phyloP scores from a whole-genome alignment of 495 filamentous ascomycete genomes.

The Xylaria flabelliformis region DNA sequence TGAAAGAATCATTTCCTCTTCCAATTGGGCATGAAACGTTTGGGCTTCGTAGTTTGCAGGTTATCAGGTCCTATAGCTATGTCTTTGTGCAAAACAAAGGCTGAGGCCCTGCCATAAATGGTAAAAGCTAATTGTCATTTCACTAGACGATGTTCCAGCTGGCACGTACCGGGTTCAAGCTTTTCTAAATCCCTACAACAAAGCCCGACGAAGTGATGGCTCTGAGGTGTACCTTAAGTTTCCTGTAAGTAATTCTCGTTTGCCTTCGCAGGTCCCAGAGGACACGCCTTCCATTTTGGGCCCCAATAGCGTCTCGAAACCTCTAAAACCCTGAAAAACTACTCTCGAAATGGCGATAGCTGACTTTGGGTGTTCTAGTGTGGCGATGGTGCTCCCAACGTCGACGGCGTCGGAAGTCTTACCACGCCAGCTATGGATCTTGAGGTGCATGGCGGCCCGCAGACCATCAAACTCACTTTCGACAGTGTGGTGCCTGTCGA shows the following conservation, averaged over 20 bases:
- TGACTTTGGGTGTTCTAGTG: not conserved
- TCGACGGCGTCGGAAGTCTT: conserved; percentile 26
- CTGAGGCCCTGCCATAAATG: not conserved
- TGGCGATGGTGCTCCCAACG: conserved; percentile 24
- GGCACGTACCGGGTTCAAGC: conserved; percentile 26
- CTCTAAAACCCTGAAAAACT: no score
- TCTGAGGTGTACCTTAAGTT: conserved; percentile 25
- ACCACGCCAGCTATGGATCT: conserved; percentile 22
- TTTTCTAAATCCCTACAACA: conserved; percentile 25
- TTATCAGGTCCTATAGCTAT: not conserved
- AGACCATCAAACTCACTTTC: conserved; percentile 28
- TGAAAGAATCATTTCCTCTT: not conserved
- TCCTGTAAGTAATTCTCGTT: not conserved
- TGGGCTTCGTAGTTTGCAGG: not conserved
- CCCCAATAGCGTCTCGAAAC: no score
- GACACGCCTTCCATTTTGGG: no score
- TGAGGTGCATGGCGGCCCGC: conserved; percentile 18
- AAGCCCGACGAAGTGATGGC: conserved; percentile 16
- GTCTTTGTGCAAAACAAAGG: not conserved
- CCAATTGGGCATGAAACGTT: not conserved
- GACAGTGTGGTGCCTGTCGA: conserved; percentile 20
- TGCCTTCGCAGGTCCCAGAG: no score
- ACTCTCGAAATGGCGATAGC: no score
- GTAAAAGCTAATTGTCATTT: not conserved
- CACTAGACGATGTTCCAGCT: conserved; percentile 24